Evolutionary conservation across 2,329 filamentous ascomycete genomes (phyloP).

Genomic region (Xylariaceae sp.): DNA sequence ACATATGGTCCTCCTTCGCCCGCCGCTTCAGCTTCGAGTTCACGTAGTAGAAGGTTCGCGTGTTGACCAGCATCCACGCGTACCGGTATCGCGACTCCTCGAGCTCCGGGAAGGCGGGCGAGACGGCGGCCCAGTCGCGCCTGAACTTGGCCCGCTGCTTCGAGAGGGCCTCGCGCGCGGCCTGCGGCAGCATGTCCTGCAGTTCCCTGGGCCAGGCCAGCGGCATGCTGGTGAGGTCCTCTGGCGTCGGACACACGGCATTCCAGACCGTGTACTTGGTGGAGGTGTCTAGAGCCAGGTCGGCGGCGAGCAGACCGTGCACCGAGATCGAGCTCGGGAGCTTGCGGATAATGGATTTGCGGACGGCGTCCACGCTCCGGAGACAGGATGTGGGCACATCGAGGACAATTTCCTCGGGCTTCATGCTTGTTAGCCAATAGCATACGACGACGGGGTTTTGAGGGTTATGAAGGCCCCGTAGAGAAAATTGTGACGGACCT

Average conservation of each 20-base stretch:
- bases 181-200: conserved; percentile 49
- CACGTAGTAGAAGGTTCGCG: conserved; percentile 63
- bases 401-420: conserved; percentile 65
- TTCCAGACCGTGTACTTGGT: conserved; percentile 61
- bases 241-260: conserved; percentile 65
- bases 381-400: conserved; percentile 66
- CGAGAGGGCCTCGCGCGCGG: conserved; percentile 48
- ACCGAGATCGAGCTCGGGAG: conserved; percentile 61
- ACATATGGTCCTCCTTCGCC: conserved; percentile 61
- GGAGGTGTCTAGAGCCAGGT: conserved; percentile 59
- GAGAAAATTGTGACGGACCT: conserved; percentile 50
- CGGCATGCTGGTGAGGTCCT: conserved; percentile 59
- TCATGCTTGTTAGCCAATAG: conserved; percentile 5
- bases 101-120: conserved; percentile 44
- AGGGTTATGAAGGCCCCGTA: not conserved
- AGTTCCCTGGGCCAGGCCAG: conserved; percentile 52
- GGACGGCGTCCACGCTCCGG: conserved; percentile 64
- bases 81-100: conserved; percentile 46
- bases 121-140: conserved; percentile 51
- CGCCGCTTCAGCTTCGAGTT: conserved; percentile 48
- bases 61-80: conserved; percentile 63
- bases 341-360: conserved; percentile 52
- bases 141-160: conserved; percentile 58
- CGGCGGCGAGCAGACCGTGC: conserved; percentile 74
- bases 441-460: not conserved